Evolutionary conservation across 2,329 filamentous ascomycete genomes (phyloP), one percentile per base, ranked within the genome.

Genomic region (Botryotinia globosa): DNA sequence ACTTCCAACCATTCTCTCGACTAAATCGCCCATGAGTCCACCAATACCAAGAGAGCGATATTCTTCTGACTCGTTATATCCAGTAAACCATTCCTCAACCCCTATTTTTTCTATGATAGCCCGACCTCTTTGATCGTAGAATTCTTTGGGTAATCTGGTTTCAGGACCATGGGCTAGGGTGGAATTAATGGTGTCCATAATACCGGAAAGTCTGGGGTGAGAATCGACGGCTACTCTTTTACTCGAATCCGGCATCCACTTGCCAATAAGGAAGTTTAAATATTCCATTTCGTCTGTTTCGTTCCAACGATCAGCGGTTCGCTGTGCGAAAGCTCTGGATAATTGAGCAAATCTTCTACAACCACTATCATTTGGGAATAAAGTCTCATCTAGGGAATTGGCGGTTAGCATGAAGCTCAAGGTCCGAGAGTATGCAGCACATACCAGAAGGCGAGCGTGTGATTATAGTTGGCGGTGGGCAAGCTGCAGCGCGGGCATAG

Each of bases 101-200:
- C 88, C 89, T 73, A 98, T 89, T 51, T 85, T 85, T 73, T 92
- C 89, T 73, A 96, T 88, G 74, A 94, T 91, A 5, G 86, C 85
- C 67, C 89, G 86, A 6, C 87, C 89, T 79, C 90, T 91, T 29
- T 86, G 80, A 79, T 98, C 94, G 82, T 98, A 98, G 82, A 99
- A 98, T 75, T 94, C 92, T 16, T 86, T 85, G 0, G 96, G 96
- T 4, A 98, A 86, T 63, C 87, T 89, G 0, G 94, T 98, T 18
- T 88, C 87, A 0, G 92, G 88, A 0, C 93, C 93, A 80, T 98
- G 96, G 3, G 94, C 95, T 20, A 92, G 85, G 0, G 94, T 97
- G 10, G 93, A 89, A 80, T 98, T 98, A 79, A 98, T 88, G 0
- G 93, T 96, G 83, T 99, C 96, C 92, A 97, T 94, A 78, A 99